phyloP scores from a whole-genome alignment of 73 alveolate species.

The Tetrahymena malaccensis region DNA sequence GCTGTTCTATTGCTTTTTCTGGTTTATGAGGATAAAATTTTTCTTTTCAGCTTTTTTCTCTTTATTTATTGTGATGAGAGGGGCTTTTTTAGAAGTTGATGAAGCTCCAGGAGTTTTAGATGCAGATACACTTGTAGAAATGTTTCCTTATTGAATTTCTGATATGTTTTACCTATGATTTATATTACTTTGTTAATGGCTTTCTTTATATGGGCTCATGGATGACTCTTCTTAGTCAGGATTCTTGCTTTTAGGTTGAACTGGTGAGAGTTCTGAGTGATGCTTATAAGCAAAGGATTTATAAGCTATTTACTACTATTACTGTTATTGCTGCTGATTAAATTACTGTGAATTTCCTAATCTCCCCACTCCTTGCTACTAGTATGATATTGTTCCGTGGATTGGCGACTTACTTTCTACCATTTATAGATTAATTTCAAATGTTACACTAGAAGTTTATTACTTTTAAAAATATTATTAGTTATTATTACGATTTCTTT shows the following conservation, averaged over 20 bases:
- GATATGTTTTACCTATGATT: not conserved
- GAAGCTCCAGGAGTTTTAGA: not conserved
- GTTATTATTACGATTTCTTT: not conserved
- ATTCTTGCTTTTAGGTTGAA: not conserved
- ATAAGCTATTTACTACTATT: not conserved
- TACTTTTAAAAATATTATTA: not conserved
- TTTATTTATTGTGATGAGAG: not conserved
- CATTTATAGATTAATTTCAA: not conserved
- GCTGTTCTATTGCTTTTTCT: not conserved
- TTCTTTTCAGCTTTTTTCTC: not conserved
- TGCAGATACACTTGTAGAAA: not conserved
- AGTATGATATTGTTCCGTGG: not conserved
- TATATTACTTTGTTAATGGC: not conserved
- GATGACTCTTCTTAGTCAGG: not conserved
- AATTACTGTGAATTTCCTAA: not conserved
- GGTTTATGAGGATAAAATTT: not conserved
- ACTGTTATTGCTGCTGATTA: not conserved
- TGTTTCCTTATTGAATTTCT: not conserved
- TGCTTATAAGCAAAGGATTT: not conserved
- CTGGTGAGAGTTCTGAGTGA: not conserved
- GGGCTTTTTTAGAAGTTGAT: not conserved
- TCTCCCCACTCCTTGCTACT: not conserved
- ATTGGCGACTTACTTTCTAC: not conserved
- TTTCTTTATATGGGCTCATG: not conserved
- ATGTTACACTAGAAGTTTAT: not conserved